Evolutionary conservation across 345 rosid genomes (phyloP).

Genomic region (Laguncularia racemosa): DNA sequence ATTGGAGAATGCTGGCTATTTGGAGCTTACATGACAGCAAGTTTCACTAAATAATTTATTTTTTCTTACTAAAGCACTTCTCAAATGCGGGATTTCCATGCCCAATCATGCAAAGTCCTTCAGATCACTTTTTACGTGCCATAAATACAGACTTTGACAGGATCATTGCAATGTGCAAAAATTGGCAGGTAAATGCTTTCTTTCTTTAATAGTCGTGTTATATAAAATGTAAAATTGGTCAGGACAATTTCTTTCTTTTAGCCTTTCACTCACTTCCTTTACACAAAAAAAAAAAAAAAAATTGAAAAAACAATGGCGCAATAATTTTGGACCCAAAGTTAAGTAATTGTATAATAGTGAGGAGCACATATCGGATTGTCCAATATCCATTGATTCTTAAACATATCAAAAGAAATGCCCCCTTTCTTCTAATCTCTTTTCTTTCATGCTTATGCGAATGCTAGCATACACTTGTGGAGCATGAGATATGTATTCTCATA

Average conservation of each 20-base stretch:
- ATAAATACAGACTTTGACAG: conserved; percentile 98
- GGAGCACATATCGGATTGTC: too few species aligned
- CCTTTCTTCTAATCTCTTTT: too few species aligned
- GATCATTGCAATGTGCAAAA: conserved; percentile 98
- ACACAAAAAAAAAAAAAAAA: neutral
- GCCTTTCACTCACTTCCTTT: neutral
- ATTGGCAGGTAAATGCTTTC: conserved; percentile 72
- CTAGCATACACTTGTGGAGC: neutral
- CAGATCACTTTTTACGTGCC: conserved; percentile 96
- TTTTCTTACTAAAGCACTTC: conserved; percentile 62
- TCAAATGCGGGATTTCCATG: conserved; percentile 99
- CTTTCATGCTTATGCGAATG: too few species aligned
- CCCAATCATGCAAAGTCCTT: conserved; percentile 99
- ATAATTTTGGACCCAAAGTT: too few species aligned
- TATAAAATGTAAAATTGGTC: neutral
- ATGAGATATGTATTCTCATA: too few species aligned
- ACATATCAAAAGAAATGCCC: too few species aligned
- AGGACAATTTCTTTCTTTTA: neutral
- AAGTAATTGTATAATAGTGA: too few species aligned
- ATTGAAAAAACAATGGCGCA: too few species aligned
- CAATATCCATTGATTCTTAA: too few species aligned
- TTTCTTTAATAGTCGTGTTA: neutral
- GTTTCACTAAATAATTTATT: conserved; percentile 13
- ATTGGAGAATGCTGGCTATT: neutral
- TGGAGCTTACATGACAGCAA: too few species aligned